A percentile compares a stretch with the other conserved stretches of the same genome.
These are phyloP conservation scores for Scytalidium lignicola DNA, from an alignment of 2,329 filamentous ascomycete species.

Conservation along the genomic window DNA sequence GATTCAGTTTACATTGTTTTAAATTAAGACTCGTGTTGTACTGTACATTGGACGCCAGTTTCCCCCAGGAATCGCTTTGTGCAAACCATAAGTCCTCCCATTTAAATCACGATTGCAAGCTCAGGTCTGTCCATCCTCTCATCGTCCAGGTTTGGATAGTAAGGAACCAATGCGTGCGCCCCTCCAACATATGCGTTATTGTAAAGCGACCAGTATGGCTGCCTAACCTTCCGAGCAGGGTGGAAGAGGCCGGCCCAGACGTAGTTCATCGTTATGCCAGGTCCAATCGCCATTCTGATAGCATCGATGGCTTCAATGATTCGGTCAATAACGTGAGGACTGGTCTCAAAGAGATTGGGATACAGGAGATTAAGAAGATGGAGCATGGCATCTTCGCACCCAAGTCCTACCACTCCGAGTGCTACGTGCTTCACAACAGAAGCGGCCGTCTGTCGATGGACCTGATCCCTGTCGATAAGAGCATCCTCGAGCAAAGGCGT, in stretches of 20 bases:
- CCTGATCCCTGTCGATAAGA: slow-evolving; percentile 94
- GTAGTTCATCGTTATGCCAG: slow-evolving; percentile 93
- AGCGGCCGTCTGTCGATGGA: slow-evolving; percentile 93
- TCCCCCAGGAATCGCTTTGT: neutral
- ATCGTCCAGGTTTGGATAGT: slow-evolving; percentile 83
- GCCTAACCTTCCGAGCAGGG: slow-evolving; percentile 87
- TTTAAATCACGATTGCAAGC: slow-evolving; percentile 73
- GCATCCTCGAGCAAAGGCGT: slow-evolving; percentile 94
- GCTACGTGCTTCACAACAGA: slow-evolving; percentile 98
- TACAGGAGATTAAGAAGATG: slow-evolving; percentile 94
- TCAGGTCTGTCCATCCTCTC: slow-evolving; percentile 75
- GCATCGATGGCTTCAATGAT: slow-evolving; percentile 98
- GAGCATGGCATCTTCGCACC: slow-evolving; percentile 97
- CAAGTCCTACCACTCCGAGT: slow-evolving; percentile 92
- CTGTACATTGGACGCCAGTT: neutral
- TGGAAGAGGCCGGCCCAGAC: slow-evolving; percentile 98
- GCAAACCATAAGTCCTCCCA: neutral
- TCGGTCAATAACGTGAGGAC: slow-evolving; percentile 95
- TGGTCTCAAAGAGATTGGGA: slow-evolving; percentile 96
- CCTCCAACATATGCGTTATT: slow-evolving; percentile 95
- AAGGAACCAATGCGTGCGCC: slow-evolving; percentile 92
- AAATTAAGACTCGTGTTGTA: neutral
- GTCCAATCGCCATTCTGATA: slow-evolving; percentile 87
- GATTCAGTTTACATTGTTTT: too few species aligned
- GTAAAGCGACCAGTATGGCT: slow-evolving; percentile 81